A percentile compares a stretch with the other conserved stretches of the same genome.
These are phyloP conservation scores for Salix udensis DNA, from an alignment of 345 rosid species.

Conservation along the genomic window DNA sequence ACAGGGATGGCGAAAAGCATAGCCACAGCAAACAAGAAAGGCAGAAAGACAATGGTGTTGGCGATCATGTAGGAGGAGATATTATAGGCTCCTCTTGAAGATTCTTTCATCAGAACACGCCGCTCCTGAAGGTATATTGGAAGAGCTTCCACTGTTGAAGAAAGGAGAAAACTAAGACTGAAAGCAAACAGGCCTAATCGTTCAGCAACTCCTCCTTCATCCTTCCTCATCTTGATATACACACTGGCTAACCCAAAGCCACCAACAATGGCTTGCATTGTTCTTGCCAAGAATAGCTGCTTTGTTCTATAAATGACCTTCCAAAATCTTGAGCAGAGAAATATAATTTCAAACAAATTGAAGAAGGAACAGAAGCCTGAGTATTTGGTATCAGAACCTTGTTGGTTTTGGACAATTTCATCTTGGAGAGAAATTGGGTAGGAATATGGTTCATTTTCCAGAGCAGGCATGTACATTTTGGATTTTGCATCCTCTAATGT, in stretches of 20 bases:
- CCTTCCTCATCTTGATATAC: slow-evolving; percentile 49
- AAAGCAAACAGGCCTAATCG: slow-evolving; percentile 82
- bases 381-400: slow-evolving; percentile 6
- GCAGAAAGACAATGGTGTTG: slow-evolving; percentile 70
- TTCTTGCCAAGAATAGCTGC: slow-evolving; percentile 69
- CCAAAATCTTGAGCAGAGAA: slow-evolving; percentile 75
- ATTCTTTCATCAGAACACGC: slow-evolving; percentile 78
- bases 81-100: slow-evolving; percentile 70
- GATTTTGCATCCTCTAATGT: slow-evolving; percentile 36
- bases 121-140: slow-evolving; percentile 87
- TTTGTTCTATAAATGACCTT: slow-evolving; percentile 79
- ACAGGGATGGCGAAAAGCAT: slow-evolving; percentile 69
- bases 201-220: slow-evolving; percentile 63
- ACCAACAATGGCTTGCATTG: slow-evolving; percentile 81
- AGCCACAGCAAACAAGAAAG: slow-evolving; percentile 64
- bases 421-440: slow-evolving; percentile 33
- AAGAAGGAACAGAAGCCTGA: slow-evolving; percentile 13
- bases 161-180: slow-evolving; percentile 80
- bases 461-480: slow-evolving; percentile 1
- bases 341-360: slow-evolving; percentile 47
- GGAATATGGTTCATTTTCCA: slow-evolving; percentile 14
- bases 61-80: slow-evolving; percentile 91
- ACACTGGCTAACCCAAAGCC: slow-evolving; percentile 83
- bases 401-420: slow-evolving; percentile 12
- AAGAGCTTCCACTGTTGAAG: slow-evolving; percentile 89